These are phyloP conservation scores for Scedosporium aurantiacum DNA, from an alignment of 2,329 filamentous ascomycete genomes.

Conservation along the genomic window DNA sequence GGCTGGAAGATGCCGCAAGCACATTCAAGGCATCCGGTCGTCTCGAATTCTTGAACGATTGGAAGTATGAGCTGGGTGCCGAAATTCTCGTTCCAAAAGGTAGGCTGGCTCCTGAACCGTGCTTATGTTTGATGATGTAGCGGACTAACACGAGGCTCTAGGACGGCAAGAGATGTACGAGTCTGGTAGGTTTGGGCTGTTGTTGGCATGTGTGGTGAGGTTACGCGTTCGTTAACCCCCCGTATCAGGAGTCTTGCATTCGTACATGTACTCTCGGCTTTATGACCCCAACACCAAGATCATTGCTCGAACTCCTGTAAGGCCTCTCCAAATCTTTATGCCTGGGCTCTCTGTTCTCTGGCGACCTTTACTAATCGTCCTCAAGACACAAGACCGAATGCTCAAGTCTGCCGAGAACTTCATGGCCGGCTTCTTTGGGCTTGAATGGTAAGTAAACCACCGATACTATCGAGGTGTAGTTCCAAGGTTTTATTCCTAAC, in stretches of 20 bases:
- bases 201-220: background rate
- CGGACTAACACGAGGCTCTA: conserved; percentile 1
- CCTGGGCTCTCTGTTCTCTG: background rate
- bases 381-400: conserved; percentile 62
- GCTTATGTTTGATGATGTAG: background rate
- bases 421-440: conserved; percentile 66
- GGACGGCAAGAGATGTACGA: conserved; percentile 62
- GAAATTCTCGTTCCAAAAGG: conserved; percentile 62
- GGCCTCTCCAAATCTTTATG: conserved; percentile 8
- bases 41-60: conserved; percentile 56
- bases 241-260: conserved; percentile 48
- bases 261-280: conserved; percentile 60
- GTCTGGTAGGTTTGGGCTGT: conserved; percentile 28
- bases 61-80: conserved; percentile 57
- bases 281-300: conserved; percentile 65
- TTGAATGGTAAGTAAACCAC: conserved; percentile 43
- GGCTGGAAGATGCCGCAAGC: conserved; percentile 41
- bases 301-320: conserved; percentile 56
- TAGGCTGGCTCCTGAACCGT: background rate
- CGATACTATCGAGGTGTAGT: too few relatives aligned
- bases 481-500: background rate
- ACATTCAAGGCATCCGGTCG: conserved; percentile 45
- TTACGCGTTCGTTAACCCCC: background rate
- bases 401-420: conserved; percentile 68
- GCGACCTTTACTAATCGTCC: conserved; percentile 9